Conservation (phyloP, 441 rosid species). For the Syzygium syzygioides region DNA sequence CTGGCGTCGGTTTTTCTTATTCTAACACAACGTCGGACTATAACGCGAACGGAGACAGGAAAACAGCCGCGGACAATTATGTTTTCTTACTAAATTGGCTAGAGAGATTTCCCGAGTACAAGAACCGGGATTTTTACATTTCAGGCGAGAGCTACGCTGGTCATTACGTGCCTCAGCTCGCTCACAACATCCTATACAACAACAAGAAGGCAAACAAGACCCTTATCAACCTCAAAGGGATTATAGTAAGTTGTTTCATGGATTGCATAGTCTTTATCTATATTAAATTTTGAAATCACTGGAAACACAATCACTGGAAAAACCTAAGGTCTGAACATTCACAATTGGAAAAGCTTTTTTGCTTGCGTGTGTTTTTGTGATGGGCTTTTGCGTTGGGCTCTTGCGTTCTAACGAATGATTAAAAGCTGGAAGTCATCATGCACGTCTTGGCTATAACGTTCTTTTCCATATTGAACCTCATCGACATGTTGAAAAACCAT, state of each 20-base stretch:
- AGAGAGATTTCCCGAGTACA: conserved; percentile 36
- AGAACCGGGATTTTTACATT: conserved; percentile 25
- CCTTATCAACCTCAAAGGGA: conserved; percentile 27
- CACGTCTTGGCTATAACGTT: neutral
- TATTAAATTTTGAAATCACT: neutral
- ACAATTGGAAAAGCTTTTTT: neutral
- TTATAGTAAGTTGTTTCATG: conserved; percentile 14
- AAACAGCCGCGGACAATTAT: conserved; percentile 21
- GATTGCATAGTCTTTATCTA: neutral
- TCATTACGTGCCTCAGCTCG: conserved; percentile 35
- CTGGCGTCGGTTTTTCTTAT: conserved; percentile 35
- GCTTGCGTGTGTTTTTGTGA: neutral
- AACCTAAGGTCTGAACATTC: neutral
- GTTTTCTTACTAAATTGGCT: conserved; percentile 27
- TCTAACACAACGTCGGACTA: conserved; percentile 25
- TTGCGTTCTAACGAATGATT: neutral
- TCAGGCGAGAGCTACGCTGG: conserved; percentile 37
- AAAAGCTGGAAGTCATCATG: neutral
- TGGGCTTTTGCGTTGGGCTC: neutral
- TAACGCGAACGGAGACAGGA: conserved; percentile 8
- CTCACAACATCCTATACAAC: conserved; percentile 15
- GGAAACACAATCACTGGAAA: neutral
- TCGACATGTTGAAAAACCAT: neutral
- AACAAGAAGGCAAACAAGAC: conserved; percentile 15
- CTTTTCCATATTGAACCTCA: neutral